phyloP scores from a whole-genome alignment of 2,329 filamentous ascomycete genomes.

The Fusarium foetens region DNA sequence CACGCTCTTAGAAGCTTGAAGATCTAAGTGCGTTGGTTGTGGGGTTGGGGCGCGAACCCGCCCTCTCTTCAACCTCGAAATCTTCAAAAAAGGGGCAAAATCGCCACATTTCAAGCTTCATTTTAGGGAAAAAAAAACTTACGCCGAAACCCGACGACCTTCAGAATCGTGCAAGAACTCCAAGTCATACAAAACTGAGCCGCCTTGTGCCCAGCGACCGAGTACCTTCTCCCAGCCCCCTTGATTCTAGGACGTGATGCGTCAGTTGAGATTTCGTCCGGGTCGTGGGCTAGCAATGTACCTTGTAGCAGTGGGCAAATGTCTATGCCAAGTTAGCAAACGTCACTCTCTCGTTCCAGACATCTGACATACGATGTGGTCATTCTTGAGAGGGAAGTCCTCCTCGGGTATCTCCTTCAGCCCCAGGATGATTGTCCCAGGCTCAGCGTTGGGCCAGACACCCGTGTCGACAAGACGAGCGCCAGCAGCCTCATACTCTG shows the following conservation, averaged over 20 bases:
- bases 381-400: constrained; percentile 58
- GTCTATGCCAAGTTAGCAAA: constrained; percentile 48
- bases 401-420: constrained; percentile 84
- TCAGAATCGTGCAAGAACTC: constrained; percentile 80
- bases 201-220: constrained; percentile 78
- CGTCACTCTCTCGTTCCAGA: too few relatives aligned
- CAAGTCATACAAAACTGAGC: constrained; percentile 74
- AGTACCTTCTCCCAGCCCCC: constrained; percentile 82
- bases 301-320: constrained; percentile 79
- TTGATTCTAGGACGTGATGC: constrained; percentile 74
- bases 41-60: not conserved
- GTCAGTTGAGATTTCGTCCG: constrained; percentile 57
- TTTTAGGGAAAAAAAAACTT: not conserved
- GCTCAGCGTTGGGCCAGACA: constrained; percentile 73
- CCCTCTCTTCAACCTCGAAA: not conserved
- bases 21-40: not conserved
- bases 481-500: constrained; percentile 70
- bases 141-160: constrained; percentile 30
- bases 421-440: constrained; percentile 76
- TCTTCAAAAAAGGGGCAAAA: not conserved
- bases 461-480: constrained; percentile 73
- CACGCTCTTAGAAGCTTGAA: too few relatives aligned
- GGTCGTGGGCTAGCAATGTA: constrained; percentile 59
- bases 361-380: constrained; percentile 35
- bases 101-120: constrained; percentile 36